These are phyloP conservation scores for Colletotrichum orbiculare DNA, from an alignment of 2,329 filamentous ascomycete species.

Conservation along the genomic window DNA sequence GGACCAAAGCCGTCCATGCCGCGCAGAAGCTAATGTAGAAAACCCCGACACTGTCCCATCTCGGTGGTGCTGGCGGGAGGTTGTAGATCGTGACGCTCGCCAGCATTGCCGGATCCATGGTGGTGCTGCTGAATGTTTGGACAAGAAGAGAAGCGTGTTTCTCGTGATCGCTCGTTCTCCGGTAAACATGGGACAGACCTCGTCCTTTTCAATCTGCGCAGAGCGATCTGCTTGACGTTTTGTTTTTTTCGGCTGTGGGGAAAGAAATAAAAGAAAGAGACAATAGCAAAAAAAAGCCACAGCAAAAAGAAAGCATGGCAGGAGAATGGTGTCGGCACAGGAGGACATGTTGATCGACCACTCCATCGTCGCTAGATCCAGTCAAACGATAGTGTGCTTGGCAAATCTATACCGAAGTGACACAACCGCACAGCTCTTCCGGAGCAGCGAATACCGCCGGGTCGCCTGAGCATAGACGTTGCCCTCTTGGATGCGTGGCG, in stretches of 20 bases:
- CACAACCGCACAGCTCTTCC: constrained; percentile 1
- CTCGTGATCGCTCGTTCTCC: background rate
- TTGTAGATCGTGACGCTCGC: constrained; percentile 44
- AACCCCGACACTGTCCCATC: constrained; percentile 44
- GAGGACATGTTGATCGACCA: constrained; percentile 4
- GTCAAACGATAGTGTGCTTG: constrained; percentile 20
- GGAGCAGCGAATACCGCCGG: constrained; percentile 5
- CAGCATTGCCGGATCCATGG: constrained; percentile 22
- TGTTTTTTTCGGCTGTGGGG: background rate
- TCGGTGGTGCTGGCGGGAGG: constrained; percentile 40
- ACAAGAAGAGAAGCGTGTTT: background rate
- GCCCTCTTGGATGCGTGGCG: constrained; percentile 2
- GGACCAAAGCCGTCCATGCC: constrained; percentile 43
- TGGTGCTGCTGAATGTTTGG: background rate
- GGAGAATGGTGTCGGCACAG: constrained; percentile 9
- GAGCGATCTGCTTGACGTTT: background rate
- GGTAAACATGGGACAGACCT: background rate
- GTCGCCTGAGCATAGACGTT: background rate
- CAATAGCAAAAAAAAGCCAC: background rate
- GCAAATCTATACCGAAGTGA: constrained; percentile 1
- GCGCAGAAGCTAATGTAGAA: constrained; percentile 44
- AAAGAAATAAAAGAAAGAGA: background rate
- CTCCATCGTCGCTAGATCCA: background rate
- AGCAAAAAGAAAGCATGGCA: background rate
- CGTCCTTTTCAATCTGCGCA: background rate